Evolutionary conservation across 176 grass and related monocot genomes (phyloP), one percentile per base, ranked within the genome.

Genomic region (Oryza brachyantha): DNA sequence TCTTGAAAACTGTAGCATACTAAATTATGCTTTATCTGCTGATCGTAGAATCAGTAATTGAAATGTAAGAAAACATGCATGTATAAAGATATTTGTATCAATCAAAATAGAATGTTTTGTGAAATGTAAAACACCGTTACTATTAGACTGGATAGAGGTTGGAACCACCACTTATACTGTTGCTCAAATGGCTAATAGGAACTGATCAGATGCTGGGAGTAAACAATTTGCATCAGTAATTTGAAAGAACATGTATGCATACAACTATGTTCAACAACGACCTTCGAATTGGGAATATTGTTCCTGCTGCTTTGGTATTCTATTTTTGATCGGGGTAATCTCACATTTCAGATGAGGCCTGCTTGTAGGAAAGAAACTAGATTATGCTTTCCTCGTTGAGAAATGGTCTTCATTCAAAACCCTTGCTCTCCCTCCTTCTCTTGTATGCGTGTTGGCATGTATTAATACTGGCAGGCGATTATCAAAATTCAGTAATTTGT

Each of bases 311-410:
- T 32, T 58, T 69, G 7, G 10, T 10, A 60, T 21, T 61, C 7
- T 36, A 60, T 2, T 40, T 43, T n/a, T 55, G 1, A 55, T 55
- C 50, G n/a, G 50, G 50, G 19, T 22, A 55, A 55, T 55, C 50
- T 55, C 50, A 21, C 21, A 22, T 55, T 55, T 21, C 50, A 54
- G 7, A 55, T 55, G 52, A 57, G 52, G 52, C 21, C 21, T 57
- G 68, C 59, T 50, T 8, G 16, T 48, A 21, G 4, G 21, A 22
- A 36, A 60, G 37, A 59, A 66, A 29, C 19, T 7, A 19, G 29
- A 61, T 82, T 69, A 27, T 58, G 68, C 39, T 64, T 83, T 73
- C 62, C 22, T 69, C 34, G 3, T 28, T 37, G 3, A 45, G 55
- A 62, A 72, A 50, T 37, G 13, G 34, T 22, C 4, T 41, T 45